phyloP scores from a whole-genome alignment of 169 alveolate genomes.

The Cryptosporidium xiaoi region DNA sequence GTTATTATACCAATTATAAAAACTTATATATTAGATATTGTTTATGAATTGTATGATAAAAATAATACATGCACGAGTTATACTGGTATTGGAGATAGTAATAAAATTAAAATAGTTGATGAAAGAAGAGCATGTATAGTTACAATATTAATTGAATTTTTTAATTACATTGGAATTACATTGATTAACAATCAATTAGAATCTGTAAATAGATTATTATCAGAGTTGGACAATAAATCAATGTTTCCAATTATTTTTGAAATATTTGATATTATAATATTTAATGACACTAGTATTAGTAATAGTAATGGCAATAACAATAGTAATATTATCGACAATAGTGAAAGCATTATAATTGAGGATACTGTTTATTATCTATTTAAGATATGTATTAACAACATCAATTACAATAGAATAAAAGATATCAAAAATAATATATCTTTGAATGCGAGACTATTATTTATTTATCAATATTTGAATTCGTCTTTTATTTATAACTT shows the following conservation, averaged over 20 bases:
- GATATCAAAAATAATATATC: background rate
- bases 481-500: constrained; percentile 12
- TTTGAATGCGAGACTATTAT: constrained; percentile 1
- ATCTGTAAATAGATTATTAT: background rate
- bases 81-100: too few relatives aligned
- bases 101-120: background rate
- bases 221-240: background rate
- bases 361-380: too few relatives aligned
- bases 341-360: background rate
- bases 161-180: constrained; percentile 20
- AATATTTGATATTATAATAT: constrained; percentile 23
- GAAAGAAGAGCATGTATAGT: background rate
- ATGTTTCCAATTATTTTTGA: constrained; percentile 21
- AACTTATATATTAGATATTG: background rate
- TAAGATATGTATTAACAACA: background rate
- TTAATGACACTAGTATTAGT: background rate
- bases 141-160: constrained; percentile 23
- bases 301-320: too few relatives aligned
- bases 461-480: constrained; percentile 5
- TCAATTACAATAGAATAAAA: background rate
- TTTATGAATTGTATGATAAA: background rate
- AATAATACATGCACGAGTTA: too few relatives aligned
- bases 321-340: too few relatives aligned
- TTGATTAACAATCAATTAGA: background rate
- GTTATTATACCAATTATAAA: constrained; percentile 7